Evolutionary conservation across 805 yeast species (phyloP).

Genomic region (Candida cerambycidarum): DNA sequence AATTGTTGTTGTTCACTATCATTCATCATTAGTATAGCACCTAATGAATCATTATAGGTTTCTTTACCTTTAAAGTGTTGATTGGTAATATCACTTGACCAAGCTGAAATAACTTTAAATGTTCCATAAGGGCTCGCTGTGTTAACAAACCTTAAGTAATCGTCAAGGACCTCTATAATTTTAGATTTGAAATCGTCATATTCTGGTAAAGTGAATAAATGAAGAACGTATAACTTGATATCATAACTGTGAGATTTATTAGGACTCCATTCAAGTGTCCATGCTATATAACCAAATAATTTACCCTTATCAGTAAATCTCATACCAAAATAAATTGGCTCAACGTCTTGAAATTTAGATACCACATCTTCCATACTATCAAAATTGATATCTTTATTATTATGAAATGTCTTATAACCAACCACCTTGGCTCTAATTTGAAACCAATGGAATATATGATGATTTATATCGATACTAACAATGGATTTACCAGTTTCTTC

Average conservation of each 20-base stretch:
- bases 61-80: slow-evolving; percentile 2
- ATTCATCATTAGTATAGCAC: slow-evolving; percentile 33
- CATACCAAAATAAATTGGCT: slow-evolving; percentile 36
- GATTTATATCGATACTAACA: slow-evolving; percentile 26
- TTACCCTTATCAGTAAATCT: slow-evolving; percentile 19
- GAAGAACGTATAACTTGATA: slow-evolving; percentile 2
- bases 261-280: slow-evolving; percentile 36
- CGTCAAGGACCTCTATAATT: slow-evolving; percentile 10
- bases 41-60: slow-evolving; percentile 31
- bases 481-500: slow-evolving; percentile 29
- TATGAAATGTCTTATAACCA: slow-evolving; percentile 22
- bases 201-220: slow-evolving; percentile 4
- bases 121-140: neutral
- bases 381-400: slow-evolving; percentile 2
- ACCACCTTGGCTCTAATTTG: slow-evolving; percentile 39
- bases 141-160: slow-evolving; percentile 10
- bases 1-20: slow-evolving; percentile 25
- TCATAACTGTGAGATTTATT: neutral
- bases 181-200: neutral
- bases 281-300: slow-evolving; percentile 30
- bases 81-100: slow-evolving; percentile 30
- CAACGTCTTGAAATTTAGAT: slow-evolving; percentile 20
- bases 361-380: slow-evolving; percentile 17
- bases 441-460: slow-evolving; percentile 37
- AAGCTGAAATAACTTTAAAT: slow-evolving; percentile 14